Percentiles rank a stretch among this genome's conserved stretches.
phyloP scores from a whole-genome alignment of 345 rosid genomes.

The Psidium guajava region DNA sequence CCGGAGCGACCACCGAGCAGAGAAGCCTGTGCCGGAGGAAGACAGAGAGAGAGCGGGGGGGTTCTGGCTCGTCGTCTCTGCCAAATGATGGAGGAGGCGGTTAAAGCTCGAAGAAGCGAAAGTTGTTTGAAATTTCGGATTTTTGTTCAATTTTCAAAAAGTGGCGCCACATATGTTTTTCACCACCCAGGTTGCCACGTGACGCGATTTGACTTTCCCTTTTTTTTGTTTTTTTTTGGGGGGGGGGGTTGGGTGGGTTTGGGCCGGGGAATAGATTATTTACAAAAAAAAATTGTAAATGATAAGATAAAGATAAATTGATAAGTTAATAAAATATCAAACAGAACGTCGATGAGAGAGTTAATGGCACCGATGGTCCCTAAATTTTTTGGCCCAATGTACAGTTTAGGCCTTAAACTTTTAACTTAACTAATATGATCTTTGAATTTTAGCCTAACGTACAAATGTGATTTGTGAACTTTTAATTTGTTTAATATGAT shows the following conservation, averaged over 20 bases:
- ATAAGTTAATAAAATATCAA: neutral
- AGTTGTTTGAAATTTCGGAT: neutral
- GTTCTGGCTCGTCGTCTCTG: neutral
- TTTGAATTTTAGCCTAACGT: no score
- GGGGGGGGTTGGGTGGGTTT: no score
- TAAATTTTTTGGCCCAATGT: no score
- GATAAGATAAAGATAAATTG: neutral
- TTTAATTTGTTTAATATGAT: no score
- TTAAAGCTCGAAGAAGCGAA: neutral
- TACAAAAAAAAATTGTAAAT: accelerated
- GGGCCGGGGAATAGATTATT: no score
- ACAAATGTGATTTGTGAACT: no score
- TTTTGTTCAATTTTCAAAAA: neutral
- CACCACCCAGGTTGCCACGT: no score
- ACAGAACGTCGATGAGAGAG: neutral
- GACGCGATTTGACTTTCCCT: no score
- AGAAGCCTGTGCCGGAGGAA: neutral
- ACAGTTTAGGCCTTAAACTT: no score
- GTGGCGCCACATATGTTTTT: neutral
- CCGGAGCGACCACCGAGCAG: neutral
- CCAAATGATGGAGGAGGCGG: neutral
- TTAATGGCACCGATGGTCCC: no score
- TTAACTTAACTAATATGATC: no score
- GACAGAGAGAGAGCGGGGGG: neutral
- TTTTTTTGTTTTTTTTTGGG: no score